A percentile compares a stretch with the other conserved stretches of the same genome.
phyloP scores from a whole-genome alignment of 2,329 filamentous ascomycete genomes.

The Sclerotinia subarctica region DNA sequence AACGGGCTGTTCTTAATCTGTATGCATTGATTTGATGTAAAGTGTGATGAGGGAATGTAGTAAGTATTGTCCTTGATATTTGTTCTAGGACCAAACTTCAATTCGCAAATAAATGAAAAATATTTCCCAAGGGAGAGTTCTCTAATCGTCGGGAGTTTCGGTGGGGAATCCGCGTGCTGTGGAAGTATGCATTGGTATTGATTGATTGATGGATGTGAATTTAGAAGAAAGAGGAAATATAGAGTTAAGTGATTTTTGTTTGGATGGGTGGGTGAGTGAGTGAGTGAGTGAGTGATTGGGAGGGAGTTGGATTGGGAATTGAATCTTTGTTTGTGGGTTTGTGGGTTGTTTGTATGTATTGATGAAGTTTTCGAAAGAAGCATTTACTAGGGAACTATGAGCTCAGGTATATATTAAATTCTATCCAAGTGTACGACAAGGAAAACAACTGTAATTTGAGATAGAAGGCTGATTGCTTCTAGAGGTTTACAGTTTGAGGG shows the following conservation, averaged over 20 bases:
- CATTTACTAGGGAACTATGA: not conserved
- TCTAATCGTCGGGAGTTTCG: not conserved
- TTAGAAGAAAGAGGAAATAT: not conserved
- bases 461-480: not conserved
- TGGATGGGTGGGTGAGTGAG: too few species aligned
- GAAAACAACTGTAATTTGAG: not conserved
- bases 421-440: not conserved
- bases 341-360: not conserved
- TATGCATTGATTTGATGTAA: not conserved
- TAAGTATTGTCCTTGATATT: not conserved
- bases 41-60: not conserved
- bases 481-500: not conserved
- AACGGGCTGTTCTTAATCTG: not conserved
- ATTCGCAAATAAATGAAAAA: not conserved
- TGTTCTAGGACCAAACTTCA: not conserved
- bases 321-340: not conserved
- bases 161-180: not conserved
- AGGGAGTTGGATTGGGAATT: too few species aligned
- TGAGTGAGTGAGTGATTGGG: too few species aligned
- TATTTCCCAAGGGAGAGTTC: not conserved
- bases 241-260: not conserved
- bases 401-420: not conserved
- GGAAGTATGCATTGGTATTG: not conserved
- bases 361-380: not conserved
- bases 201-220: not conserved